Percentiles rank a stretch among this genome's conserved stretches.
These are phyloP conservation scores for Cyberlindnera maritima DNA, from an alignment of 805 yeast genomes.

Conservation along the genomic window DNA sequence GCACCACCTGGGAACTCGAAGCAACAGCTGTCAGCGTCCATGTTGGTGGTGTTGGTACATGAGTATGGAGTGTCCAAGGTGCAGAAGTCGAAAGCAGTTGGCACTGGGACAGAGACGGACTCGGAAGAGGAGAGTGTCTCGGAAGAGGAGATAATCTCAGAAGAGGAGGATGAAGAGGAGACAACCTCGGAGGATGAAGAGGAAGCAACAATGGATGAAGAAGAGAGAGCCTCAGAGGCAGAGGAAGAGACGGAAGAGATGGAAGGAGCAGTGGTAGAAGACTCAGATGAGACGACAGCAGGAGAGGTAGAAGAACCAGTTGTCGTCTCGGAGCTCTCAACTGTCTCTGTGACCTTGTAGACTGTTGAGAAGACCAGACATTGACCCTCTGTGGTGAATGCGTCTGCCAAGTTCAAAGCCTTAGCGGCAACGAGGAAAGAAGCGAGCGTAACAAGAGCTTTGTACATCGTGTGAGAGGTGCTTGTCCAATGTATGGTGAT, in stretches of 20 bases:
- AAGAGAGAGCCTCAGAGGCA: neutral
- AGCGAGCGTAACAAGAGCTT: constrained; percentile 2
- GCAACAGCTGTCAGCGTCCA: constrained; percentile 64
- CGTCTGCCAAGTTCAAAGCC: constrained; percentile 10
- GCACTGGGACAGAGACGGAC: neutral
- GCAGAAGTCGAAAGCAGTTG: constrained; percentile 32
- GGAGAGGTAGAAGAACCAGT: neutral
- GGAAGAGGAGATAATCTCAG: neutral
- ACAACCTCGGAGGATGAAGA: no score
- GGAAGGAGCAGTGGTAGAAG: neutral
- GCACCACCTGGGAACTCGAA: constrained; percentile 86
- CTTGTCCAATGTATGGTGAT: no score
- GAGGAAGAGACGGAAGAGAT: constrained; percentile 1
- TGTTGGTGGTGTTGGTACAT: constrained; percentile 54
- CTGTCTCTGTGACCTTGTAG: constrained; percentile 3
- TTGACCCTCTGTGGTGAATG: constrained; percentile 3
- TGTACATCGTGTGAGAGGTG: neutral
- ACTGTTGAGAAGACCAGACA: constrained; percentile 7
- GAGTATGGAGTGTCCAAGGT: constrained; percentile 59
- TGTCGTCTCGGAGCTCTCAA: neutral
- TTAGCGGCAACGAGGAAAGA: constrained; percentile 2
- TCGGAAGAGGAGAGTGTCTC: neutral
- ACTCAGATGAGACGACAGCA: neutral
- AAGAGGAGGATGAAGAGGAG: no score
- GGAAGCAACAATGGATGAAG: no score